Base-by-base conservation (phyloP, 306 rosid species). In the Castanea sativa region DNA sequence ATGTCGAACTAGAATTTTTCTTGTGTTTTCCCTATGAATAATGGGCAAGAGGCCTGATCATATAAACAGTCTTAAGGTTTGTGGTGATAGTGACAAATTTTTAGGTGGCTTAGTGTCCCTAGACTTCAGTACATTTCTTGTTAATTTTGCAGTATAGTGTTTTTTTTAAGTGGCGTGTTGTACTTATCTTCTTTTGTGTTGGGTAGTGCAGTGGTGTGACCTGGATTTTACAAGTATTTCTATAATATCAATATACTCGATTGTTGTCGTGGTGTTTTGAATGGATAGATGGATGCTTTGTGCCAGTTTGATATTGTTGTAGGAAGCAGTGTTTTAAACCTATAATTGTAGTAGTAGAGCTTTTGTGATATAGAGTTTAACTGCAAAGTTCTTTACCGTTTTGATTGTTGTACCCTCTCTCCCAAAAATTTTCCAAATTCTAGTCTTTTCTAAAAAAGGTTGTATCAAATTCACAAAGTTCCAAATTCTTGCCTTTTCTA, bases 11-110 rank as follows among this genome's bases (percentile, higher is more conserved):
- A 73, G 77, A 85, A 61, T 72, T 75, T 38, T 10, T 68, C 56
- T 64, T 27, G 58, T 56, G 73, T 76, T 85, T 73, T 67, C 63
- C 78, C 13, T 35, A 78, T 33, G 76, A 92, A 87, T 81, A 78
- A 86, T 63, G 76, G 84, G 87, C 85, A 57, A 64, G 80, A 85
- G 78, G 83, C 81, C 77, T 43, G 59, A 49, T 77, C 75, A 74
- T 80, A 74, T 79, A 76, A 61, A 83, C 77, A 74, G 56, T 53
- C 71, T 30, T 76, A 73, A 63, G 70, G 41, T 83, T 73, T 79
- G 73, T 81, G 77, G 86, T 75, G 85, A 53, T 78, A 78, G 84
- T 84, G 84, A 84, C 63, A n/a, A 81, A 84, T 72, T 83, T 58
- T 78, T 84, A 77, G 75, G 85, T 75, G 52, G 78, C 80, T 86